Base-by-base conservation (phyloP, 257 asterid genomes). In the Coffea eugenioides region DNA sequence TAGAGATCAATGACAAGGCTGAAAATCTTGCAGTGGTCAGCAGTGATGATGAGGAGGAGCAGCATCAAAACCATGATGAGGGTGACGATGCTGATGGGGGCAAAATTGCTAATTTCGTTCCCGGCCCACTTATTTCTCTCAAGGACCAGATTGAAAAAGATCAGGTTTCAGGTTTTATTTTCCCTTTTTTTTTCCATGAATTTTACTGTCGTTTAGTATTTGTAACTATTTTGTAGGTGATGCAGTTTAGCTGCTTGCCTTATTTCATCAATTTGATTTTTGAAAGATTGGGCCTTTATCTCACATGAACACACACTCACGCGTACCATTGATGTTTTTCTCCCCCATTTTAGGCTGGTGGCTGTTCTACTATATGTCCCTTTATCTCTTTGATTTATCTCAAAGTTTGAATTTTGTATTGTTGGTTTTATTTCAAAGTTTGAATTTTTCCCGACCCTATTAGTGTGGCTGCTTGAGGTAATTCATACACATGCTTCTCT, bases 41-140 rank as follows among this genome's bases (percentile, higher is more conserved):
- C 41, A 75, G 73, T 34, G 84, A 77, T 8, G 83, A 43, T 51
- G 84, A 72, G 6, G 78, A 56, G 46, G 77, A 73, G 46, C 73
- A 71, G 3, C 74, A 62, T 23, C 25, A 62, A 0, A 68, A 73
- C 25, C 64, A 72, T 27, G 59, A 46, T 39, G 78, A 78, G 52
- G 41, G 48, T 59, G 75, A 74, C 36, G 61, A 20, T 39, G 43
- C 43, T 39, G 43, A 39, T 46, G 73, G 61, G 69, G 84, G 80
- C 83, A 67, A 69, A 61, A 52, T 84, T 80, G 88, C 84, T 45
- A 81, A 78, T 23, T 92, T 87, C 83, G 91, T 80, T 79, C 97
- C 94, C 69, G 89, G 96, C 34, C 96, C 97, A 80, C 96, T 91
- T 67, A 91, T 91, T 79, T 92, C 97, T 83, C 97, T 92, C 84